Evolutionary conservation across 2,329 filamentous ascomycete species (phyloP), one percentile per base, ranked within the genome.

Genomic region (Cladosporium austrohemisphaericum): DNA sequence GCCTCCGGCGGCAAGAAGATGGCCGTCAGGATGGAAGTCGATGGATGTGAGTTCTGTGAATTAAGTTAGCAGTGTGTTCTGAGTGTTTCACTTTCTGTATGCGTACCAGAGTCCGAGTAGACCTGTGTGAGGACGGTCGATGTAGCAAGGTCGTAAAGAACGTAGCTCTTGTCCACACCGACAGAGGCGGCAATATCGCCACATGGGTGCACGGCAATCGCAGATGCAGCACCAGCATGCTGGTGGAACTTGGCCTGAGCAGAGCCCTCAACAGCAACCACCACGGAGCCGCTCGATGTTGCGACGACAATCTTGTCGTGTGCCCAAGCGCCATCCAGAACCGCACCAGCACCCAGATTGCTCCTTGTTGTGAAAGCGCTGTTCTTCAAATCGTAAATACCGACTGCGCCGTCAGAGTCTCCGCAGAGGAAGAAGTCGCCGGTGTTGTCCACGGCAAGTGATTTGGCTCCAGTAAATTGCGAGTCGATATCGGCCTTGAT

Each of bases 21-120:
- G 88, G n/a, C 93, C 93, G 64, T 98, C 93, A 5, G 94, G 93
- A 66, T 98, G 93, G 77, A 98, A 97, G 26, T 85, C 81, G 55
- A 84, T 86, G 43, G 84, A 80, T 1, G 86, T 87, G 37, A 95
- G 74, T 53, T 84, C 88, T 86, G 64, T 9, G 31, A 19, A 22
- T 46, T 9, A 33, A 46, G 61, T 70, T 61, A 72, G 41, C 43
- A 25, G 16, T 16, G 20, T 8, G 14, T 32, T 55, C 18, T 54
- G 43, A n/a, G 11, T 9, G 25, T 49, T 45, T 25, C 28, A 14
- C 26, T 25, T 13, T 20, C 5, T 40, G 19, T 16, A 16, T 4
- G n/a, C 47, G 10, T 80, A 93, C 89, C 80, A 55, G 86, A 79
- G 68, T 92, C 85, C 19, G 84, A 86, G 66, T 85, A 93, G 33